A percentile compares a stretch with the other conserved stretches of the same genome.
phyloP scores from a whole-genome alignment of 2,329 filamentous ascomycete species.

The Penicillium sp. region DNA sequence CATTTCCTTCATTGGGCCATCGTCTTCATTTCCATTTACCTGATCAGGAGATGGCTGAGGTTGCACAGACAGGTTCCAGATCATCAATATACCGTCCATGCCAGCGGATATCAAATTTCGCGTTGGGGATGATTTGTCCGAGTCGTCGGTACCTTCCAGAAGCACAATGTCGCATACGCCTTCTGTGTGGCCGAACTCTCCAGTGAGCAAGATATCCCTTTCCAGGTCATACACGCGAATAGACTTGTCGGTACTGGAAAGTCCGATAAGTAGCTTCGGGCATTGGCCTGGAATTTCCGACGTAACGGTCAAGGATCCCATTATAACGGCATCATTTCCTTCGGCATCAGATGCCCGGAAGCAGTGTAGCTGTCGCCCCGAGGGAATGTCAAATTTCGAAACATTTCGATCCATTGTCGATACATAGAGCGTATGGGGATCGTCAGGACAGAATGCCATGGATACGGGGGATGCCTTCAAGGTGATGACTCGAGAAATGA shows the following conservation, averaged over 20 bases:
- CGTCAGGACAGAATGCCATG: constrained; percentile 69
- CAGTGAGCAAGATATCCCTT: constrained; percentile 73
- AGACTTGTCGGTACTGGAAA: constrained; percentile 94
- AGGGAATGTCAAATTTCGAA: constrained; percentile 61
- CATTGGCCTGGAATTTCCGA: constrained; percentile 55
- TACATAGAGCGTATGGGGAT: constrained; percentile 55
- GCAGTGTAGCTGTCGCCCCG: constrained; percentile 66
- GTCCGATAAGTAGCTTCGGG: constrained; percentile 72
- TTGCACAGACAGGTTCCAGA: constrained; percentile 58
- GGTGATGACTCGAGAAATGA: constrained; percentile 73
- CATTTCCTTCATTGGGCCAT: constrained; percentile 46
- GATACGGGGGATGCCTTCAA: constrained; percentile 85
- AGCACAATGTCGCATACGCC: constrained; percentile 83
- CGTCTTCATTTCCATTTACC: constrained; percentile 36
- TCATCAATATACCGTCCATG: constrained; percentile 79
- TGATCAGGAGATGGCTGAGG: constrained; percentile 33
- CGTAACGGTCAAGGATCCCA: constrained; percentile 70
- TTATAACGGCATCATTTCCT: constrained; percentile 74
- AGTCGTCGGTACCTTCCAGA: constrained; percentile 48
- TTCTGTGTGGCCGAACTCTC: constrained; percentile 94
- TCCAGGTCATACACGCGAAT: constrained; percentile 83
- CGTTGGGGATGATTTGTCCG: constrained; percentile 45
- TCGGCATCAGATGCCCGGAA: constrained; percentile 85
- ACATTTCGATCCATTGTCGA: constrained; percentile 64
- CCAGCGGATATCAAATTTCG: constrained; percentile 68